Evolutionary conservation across 441 rosid species (phyloP).

Genomic region (Pelargonium cotyledonis): DNA sequence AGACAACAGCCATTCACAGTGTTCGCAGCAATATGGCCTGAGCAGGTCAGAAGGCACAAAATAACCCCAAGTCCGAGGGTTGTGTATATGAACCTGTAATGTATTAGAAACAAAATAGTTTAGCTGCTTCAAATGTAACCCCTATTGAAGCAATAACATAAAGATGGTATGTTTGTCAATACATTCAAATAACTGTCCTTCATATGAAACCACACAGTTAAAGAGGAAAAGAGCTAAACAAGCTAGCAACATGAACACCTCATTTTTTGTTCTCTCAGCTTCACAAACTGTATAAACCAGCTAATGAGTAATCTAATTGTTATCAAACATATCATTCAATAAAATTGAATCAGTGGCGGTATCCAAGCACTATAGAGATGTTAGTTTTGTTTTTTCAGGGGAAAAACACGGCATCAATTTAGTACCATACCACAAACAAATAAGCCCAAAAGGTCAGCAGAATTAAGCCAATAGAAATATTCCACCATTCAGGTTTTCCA

Average conservation of each 20-base stretch:
- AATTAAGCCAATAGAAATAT: too few relatives aligned
- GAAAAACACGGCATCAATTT: background rate
- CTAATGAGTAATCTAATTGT: background rate
- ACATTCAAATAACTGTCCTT: background rate
- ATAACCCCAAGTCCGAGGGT: constrained; percentile 57
- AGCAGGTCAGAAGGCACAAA: constrained; percentile 60
- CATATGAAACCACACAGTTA: background rate
- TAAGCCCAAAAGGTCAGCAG: too few relatives aligned
- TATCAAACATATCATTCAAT: background rate
- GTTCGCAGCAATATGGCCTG: constrained; percentile 78
- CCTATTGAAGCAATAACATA: background rate
- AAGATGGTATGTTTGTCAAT: background rate
- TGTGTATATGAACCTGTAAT: constrained; percentile 69
- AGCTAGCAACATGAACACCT: too few relatives aligned
- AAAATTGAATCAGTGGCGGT: background rate
- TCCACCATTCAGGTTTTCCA: too few relatives aligned
- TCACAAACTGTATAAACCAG: background rate
- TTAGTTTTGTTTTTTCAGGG: background rate
- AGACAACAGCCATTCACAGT: constrained; percentile 80
- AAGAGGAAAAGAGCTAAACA: too few relatives aligned
- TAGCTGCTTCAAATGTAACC: constrained; percentile 4
- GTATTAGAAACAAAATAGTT: constrained; percentile 16
- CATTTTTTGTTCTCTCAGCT: background rate
- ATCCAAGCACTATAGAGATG: background rate
- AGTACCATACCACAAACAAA: background rate